Conservation (phyloP, 768 basidiomycete species). For the Phanerochaete sordida region DNA sequence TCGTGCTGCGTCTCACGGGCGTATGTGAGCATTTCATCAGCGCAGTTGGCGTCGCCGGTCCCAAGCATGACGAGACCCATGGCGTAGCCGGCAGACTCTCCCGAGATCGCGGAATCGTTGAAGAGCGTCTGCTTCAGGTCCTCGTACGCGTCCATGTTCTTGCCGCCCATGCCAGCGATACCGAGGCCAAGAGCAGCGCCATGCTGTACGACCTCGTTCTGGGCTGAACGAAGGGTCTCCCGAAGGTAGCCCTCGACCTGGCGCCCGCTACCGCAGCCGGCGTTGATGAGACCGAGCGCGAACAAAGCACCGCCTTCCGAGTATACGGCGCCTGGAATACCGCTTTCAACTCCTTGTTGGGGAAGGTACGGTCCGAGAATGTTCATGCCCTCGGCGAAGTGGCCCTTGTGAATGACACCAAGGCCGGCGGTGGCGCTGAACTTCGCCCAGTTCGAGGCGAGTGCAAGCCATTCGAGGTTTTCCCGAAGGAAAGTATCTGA, state of each 20-base stretch:
- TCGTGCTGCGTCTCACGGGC: slow-evolving; percentile 98
- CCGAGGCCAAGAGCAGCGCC: slow-evolving; percentile 97
- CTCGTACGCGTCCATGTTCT: slow-evolving; percentile 86
- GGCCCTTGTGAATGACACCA: slow-evolving; percentile 97
- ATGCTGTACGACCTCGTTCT: slow-evolving; percentile 90
- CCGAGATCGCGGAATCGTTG: slow-evolving; percentile 91
- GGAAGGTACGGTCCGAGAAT: slow-evolving; percentile 95
- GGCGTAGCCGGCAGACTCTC: slow-evolving; percentile 93
- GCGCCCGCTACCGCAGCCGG: slow-evolving; percentile 73
- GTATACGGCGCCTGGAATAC: slow-evolving; percentile 75
- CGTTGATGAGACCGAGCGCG: slow-evolving; percentile 92
- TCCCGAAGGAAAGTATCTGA: slow-evolving; percentile 92
- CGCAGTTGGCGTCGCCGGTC: slow-evolving; percentile 73
- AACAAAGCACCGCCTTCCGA: slow-evolving; percentile 96
- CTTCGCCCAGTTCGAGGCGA: slow-evolving; percentile 97
- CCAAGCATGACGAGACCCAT: slow-evolving; percentile 99
- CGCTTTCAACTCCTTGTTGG: slow-evolving; percentile 65
- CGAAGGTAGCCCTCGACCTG: slow-evolving; percentile 76
- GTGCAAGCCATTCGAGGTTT: slow-evolving; percentile 94
- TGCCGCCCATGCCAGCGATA: slow-evolving; percentile 91
- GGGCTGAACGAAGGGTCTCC: slow-evolving; percentile 69
- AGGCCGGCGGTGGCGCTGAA: slow-evolving; percentile 97
- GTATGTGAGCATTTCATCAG: slow-evolving; percentile 95
- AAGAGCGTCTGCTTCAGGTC: slow-evolving; percentile 87
- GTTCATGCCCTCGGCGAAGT: slow-evolving; percentile 87